Percentiles rank a stretch among this genome's conserved stretches.
Conservation (phyloP, 2,329 filamentous ascomycete genomes). For the Ceratocystis cubensis region DNA sequence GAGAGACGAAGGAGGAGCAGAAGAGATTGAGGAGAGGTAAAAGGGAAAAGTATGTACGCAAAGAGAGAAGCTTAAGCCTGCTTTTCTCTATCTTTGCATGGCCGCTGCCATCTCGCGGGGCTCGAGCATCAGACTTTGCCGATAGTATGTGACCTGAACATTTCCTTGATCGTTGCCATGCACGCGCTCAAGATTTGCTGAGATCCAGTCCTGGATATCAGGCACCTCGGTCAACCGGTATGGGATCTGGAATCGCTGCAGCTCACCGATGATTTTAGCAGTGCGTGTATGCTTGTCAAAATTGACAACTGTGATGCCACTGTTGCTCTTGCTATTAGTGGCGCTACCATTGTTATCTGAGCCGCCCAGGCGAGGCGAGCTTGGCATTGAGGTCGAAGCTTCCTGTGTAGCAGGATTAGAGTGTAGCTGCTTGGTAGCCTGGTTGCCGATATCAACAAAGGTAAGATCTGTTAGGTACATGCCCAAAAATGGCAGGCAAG, state of each 20-base stretch:
- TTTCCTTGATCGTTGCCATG: slow-evolving; percentile 46
- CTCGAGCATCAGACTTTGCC: slow-evolving; percentile 73
- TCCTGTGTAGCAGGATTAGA: slow-evolving; percentile 27
- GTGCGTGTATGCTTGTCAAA: slow-evolving; percentile 95
- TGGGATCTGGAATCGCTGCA: slow-evolving; percentile 91
- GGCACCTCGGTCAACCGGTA: slow-evolving; percentile 72
- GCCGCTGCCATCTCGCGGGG: slow-evolving; percentile 45
- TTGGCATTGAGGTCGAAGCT: slow-evolving; percentile 43
- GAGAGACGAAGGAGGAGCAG: not conserved
- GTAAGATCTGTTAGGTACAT: slow-evolving; percentile 94
- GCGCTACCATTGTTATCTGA: not conserved
- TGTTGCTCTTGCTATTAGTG: slow-evolving; percentile 34
- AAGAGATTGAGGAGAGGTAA: not conserved
- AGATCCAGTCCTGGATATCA: slow-evolving; percentile 88
- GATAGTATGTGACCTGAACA: slow-evolving; percentile 55
- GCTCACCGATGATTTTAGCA: slow-evolving; percentile 86
- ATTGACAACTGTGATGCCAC: slow-evolving; percentile 73
- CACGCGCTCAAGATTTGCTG: slow-evolving; percentile 65
- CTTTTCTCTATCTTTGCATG: slow-evolving; percentile 27
- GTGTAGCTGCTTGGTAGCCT: slow-evolving; percentile 64
- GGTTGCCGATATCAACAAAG: slow-evolving; percentile 90
- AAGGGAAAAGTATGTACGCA: not conserved
- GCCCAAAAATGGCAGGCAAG: slow-evolving; percentile 88
- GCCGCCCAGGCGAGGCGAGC: slow-evolving; percentile 36
- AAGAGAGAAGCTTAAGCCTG: not conserved